These are phyloP conservation scores for Senna tora DNA, from an alignment of 306 rosid species.

Conservation along the genomic window DNA sequence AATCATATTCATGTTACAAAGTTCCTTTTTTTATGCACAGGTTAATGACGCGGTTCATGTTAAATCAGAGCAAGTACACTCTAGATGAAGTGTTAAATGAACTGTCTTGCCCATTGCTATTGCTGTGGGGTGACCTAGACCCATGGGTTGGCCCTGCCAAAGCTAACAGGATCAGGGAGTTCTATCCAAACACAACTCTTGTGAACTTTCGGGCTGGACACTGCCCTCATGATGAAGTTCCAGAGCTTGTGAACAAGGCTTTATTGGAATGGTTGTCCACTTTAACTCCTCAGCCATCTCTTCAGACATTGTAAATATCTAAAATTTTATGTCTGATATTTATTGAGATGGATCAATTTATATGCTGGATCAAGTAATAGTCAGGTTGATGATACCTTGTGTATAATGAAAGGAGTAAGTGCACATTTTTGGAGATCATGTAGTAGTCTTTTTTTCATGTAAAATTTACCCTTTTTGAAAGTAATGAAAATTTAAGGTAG, in stretches of 20 bases:
- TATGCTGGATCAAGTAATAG: too few relatives aligned
- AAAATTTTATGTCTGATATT: neutral
- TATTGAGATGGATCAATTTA: too few relatives aligned
- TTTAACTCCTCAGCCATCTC: slow-evolving; percentile 51
- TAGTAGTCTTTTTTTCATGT: neutral
- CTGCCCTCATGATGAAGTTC: slow-evolving; percentile 90
- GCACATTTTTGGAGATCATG: neutral
- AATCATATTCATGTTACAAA: too few relatives aligned
- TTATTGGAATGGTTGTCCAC: slow-evolving; percentile 78
- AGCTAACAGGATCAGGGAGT: slow-evolving; percentile 69
- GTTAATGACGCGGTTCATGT: slow-evolving; percentile 88
- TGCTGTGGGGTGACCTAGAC: slow-evolving; percentile 96
- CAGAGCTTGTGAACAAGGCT: slow-evolving; percentile 80
- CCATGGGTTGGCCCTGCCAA: slow-evolving; percentile 98
- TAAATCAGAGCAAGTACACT: slow-evolving; percentile 79
- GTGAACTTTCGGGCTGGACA: slow-evolving; percentile 89
- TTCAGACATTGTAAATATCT: slow-evolving; percentile 49
- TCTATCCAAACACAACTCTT: slow-evolving; percentile 75
- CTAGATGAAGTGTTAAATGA: slow-evolving; percentile 66
- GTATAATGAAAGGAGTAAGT: neutral
- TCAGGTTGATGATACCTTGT: neutral
- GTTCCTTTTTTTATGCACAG: slow-evolving; percentile 46
- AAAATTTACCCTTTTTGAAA: neutral
- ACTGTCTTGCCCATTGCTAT: slow-evolving; percentile 78
- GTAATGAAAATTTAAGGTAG: too few relatives aligned